Conservation (phyloP, 768 basidiomycete species). For the Boletus rubescentipes region DNA sequence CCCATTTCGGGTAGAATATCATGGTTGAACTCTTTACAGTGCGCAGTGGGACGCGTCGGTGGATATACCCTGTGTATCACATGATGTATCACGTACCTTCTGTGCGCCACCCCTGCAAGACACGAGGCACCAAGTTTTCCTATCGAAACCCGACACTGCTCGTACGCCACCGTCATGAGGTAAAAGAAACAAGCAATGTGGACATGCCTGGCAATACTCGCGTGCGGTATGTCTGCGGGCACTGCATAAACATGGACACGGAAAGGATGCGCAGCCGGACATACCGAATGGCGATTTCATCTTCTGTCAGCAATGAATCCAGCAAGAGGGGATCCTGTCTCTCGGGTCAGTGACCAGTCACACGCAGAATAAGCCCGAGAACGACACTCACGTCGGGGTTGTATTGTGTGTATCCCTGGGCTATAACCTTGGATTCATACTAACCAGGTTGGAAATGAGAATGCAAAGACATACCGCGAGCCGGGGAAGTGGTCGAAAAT, state of each 20-base stretch:
- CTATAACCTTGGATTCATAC: conserved; percentile 5
- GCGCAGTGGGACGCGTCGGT: neutral
- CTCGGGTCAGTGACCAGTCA: conserved; percentile 7
- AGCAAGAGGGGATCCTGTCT: conserved; percentile 79
- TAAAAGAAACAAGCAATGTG: neutral
- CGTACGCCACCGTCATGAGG: neutral
- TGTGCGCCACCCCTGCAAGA: conserved; percentile 84
- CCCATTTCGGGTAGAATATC: conserved; percentile 89
- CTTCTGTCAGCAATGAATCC: conserved; percentile 80
- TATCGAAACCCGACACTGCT: conserved; percentile 30
- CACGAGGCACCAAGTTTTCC: conserved; percentile 84
- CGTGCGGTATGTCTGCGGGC: conserved; percentile 70
- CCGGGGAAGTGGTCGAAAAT: conserved; percentile 20
- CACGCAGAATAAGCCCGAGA: neutral
- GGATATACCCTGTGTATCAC: no score
- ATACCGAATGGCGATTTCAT: conserved; percentile 86
- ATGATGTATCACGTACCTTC: conserved; percentile 55
- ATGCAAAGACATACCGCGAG: conserved; percentile 17
- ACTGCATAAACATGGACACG: conserved; percentile 1
- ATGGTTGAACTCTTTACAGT: conserved; percentile 65
- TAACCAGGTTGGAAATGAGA: neutral
- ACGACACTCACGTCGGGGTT: conserved; percentile 17
- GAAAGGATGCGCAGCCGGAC: conserved; percentile 10
- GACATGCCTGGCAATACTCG: conserved; percentile 72
- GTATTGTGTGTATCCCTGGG: conserved; percentile 22